phyloP scores from a whole-genome alignment of 1,284 basidiomycete genomes.

The Porodaedalea pini region DNA sequence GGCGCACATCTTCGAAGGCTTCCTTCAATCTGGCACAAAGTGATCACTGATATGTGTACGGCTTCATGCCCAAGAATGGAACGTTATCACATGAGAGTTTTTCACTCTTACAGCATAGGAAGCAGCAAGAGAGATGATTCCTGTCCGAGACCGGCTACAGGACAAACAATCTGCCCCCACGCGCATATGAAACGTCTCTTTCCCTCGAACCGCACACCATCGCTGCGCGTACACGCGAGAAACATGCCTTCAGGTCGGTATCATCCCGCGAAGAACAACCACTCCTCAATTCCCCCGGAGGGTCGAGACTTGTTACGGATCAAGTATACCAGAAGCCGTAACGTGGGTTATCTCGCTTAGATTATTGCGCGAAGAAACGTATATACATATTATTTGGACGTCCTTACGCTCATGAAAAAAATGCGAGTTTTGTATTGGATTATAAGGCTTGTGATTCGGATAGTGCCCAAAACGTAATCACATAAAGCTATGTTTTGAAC shows the following conservation, averaged over 20 bases:
- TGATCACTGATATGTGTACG: background rate
- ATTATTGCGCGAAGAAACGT: no score
- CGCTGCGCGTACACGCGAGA: background rate
- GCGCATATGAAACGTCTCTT: no score
- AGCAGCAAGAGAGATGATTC: no score
- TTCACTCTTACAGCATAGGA: no score
- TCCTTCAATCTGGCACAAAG: background rate
- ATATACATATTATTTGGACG: no score
- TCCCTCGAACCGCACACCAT: no score
- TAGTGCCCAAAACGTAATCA: no score
- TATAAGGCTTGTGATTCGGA: no score
- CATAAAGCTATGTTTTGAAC: no score
- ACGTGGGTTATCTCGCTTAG: no score
- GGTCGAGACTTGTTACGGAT: background rate
- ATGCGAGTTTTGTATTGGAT: no score
- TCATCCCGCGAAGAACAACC: background rate
- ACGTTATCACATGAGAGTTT: background rate
- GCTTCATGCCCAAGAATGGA: background rate
- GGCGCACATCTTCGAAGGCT: background rate
- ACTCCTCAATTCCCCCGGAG: background rate
- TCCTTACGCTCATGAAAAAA: no score
- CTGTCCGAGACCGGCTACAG: background rate
- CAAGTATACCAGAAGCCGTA: background rate
- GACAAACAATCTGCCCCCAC: background rate
- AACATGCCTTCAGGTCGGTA: background rate